Evolutionary conservation across 306 rosid species (phyloP), one percentile per base, ranked within the genome.

Genomic region (Vigna nakashimae): DNA sequence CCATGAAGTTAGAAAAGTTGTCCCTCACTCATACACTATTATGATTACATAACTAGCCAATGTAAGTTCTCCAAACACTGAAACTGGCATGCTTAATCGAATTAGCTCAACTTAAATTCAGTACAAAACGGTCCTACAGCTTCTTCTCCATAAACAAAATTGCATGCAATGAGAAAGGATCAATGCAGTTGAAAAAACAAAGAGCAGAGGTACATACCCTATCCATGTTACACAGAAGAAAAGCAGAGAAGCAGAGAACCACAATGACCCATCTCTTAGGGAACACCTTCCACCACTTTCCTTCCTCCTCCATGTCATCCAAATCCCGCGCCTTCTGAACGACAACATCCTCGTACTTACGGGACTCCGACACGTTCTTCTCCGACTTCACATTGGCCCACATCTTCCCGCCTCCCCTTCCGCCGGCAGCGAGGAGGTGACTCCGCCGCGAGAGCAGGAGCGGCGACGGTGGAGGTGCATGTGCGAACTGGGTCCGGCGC

Each of bases 191-290:
- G 46, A 48, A 32, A 45, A 11, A 40, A 0, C 1, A 30, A 17
- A 45, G 14, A 15, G 49, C 12, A 60, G 1, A 59, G 10, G 6
- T 28, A 28, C 80, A 84, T 84, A 92, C 99, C 83, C 99, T 92
- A 40, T 96, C 99, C 99, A 96, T 96, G 46, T 96, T 96, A 86
- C 99, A 96, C 0, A 96, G 96, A 79, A 96, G 93, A 71, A 96
- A 96, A 22, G 99, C 96, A 0, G 99, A 79, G 72, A 96, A 96
- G 74, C 99, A 96, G 49, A 96, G 90, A 79, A 91, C 48, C 52
- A 96, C 99, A 40, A 96, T 96, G 63, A 96, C 84, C 99, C 99
- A 96, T 85, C 99, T 77, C 71, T 92, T 96, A 0, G 98, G 99
- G 52, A 96, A 87, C 66, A 76, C 84, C 69, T 87, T 84, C 95